These are phyloP conservation scores for Ramularia endophylla DNA, from an alignment of 2,329 filamentous ascomycete species.

Conservation along the genomic window DNA sequence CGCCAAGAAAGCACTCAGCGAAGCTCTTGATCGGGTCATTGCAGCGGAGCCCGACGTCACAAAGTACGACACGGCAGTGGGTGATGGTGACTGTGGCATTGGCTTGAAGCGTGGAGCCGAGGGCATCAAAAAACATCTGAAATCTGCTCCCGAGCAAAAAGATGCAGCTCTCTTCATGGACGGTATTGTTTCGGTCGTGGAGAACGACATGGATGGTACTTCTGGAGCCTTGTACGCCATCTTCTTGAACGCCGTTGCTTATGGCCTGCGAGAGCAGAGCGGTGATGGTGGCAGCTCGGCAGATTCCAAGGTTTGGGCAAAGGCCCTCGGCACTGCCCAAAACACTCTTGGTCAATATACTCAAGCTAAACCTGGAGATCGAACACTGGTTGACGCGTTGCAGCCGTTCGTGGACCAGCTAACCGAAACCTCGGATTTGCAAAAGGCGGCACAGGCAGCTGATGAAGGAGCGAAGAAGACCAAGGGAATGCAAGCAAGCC, in stretches of 20 bases:
- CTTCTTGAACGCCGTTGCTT: constrained; percentile 79
- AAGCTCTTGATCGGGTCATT: constrained; percentile 57
- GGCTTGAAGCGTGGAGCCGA: constrained; percentile 84
- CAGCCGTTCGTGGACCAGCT: constrained; percentile 78
- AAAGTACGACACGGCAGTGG: constrained; percentile 70
- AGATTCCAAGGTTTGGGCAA: constrained; percentile 51
- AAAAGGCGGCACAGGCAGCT: constrained; percentile 69
- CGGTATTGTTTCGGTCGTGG: constrained; percentile 57
- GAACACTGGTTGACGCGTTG: constrained; percentile 85
- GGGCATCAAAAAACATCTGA: constrained; percentile 44
- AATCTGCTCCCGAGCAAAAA: constrained; percentile 29
- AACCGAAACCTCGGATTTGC: constrained; percentile 57
- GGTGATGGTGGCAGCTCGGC: constrained; percentile 28
- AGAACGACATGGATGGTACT: constrained; percentile 67
- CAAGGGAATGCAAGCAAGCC: constrained; percentile 83
- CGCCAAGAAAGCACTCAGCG: constrained; percentile 48
- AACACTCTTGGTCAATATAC: constrained; percentile 75
- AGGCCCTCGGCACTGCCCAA: constrained; percentile 65
- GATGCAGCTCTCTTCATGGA: constrained; percentile 57
- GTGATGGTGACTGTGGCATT: constrained; percentile 85
- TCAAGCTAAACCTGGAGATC: constrained; percentile 79
- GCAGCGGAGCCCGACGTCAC: constrained; percentile 61
- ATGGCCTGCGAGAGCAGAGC: constrained; percentile 55
- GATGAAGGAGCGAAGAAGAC: constrained; percentile 72
- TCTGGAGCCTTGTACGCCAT: constrained; percentile 78